These are phyloP conservation scores for Raffaelea deltoideospora DNA, from an alignment of 2,329 filamentous ascomycete species.

Conservation along the genomic window DNA sequence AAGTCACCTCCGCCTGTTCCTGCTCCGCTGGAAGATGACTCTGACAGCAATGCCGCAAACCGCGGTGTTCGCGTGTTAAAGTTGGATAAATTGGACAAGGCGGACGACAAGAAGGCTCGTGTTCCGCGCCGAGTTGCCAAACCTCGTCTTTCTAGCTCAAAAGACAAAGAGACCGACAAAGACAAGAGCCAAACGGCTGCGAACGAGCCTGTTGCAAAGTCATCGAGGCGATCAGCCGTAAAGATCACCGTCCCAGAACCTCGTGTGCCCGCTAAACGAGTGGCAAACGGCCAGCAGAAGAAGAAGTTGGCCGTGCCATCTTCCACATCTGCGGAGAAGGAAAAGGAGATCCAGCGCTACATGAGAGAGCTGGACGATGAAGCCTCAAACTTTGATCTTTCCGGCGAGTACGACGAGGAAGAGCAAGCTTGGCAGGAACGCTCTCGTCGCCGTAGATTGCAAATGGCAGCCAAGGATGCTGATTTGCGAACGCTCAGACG, in stretches of 20 bases:
- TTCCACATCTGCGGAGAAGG: conserved; percentile 36
- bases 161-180: conserved; percentile 34
- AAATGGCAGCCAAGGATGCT: conserved; percentile 44
- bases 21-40: conserved; percentile 5
- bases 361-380: conserved; percentile 32
- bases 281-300: conserved; percentile 42
- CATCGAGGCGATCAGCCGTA: conserved; percentile 32
- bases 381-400: conserved; percentile 27
- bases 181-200: conserved; percentile 21
- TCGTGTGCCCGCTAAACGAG: conserved; percentile 39
- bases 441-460: conserved; percentile 50
- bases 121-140: conserved; percentile 6
- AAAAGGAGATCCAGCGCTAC: conserved; percentile 53
- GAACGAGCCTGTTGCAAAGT: conserved; percentile 23
- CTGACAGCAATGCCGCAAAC: conserved; percentile 1
- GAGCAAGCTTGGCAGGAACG: conserved; percentile 35
- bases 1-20: conserved; percentile 22
- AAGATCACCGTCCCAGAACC: conserved; percentile 24
- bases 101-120: conserved; percentile 8
- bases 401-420: conserved; percentile 28
- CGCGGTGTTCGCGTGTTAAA: conserved; percentile 6
- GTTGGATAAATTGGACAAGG: conserved; percentile 14
- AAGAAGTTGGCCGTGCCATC: conserved; percentile 22
- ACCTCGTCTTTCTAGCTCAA: conserved; percentile 10
- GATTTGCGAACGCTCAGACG: conserved; percentile 48